A percentile compares a stretch with the other conserved stretches of the same genome.
phyloP scores from a whole-genome alignment of 495 filamentous ascomycete genomes.

The Podospora didyma region DNA sequence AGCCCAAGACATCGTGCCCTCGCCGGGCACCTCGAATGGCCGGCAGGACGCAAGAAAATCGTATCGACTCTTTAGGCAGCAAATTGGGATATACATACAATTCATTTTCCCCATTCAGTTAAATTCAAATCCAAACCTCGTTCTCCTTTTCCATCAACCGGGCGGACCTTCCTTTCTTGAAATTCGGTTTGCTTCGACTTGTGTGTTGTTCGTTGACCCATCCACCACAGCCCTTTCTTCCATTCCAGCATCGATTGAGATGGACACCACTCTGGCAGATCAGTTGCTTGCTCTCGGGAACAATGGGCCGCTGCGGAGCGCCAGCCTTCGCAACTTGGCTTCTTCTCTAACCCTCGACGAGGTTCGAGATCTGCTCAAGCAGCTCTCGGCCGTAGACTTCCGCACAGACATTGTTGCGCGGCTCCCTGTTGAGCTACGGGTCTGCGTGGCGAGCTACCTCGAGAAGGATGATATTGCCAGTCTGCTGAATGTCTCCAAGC shows the following conservation, averaged over 20 bases:
- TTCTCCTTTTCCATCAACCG: no score
- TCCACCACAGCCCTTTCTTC: background rate
- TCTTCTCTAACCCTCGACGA: constrained; percentile 20
- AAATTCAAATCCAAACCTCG: no score
- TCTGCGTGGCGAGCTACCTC: constrained; percentile 22
- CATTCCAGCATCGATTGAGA: background rate
- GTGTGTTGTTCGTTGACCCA: no score
- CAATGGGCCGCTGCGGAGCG: constrained; percentile 3
- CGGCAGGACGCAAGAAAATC: no score
- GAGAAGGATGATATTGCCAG: constrained; percentile 14
- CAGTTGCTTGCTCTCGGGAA: constrained; percentile 4
- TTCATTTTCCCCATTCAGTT: no score
- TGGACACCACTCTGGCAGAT: background rate
- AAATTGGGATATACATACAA: no score
- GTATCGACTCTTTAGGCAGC: no score
- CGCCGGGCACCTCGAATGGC: no score
- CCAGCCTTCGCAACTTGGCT: constrained; percentile 4
- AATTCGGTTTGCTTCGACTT: no score
- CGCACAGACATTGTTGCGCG: constrained; percentile 24
- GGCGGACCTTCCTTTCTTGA: no score
- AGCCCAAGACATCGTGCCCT: no score
- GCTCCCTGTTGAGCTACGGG: constrained; percentile 32
- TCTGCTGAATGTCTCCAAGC: constrained; percentile 28
- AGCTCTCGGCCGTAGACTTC: constrained; percentile 16
- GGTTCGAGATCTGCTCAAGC: constrained; percentile 18